A percentile compares a stretch with the other conserved stretches of the same genome.
phyloP scores from a whole-genome alignment of 2,329 filamentous ascomycete genomes.

The Allantophomopsis lycopodina region DNA sequence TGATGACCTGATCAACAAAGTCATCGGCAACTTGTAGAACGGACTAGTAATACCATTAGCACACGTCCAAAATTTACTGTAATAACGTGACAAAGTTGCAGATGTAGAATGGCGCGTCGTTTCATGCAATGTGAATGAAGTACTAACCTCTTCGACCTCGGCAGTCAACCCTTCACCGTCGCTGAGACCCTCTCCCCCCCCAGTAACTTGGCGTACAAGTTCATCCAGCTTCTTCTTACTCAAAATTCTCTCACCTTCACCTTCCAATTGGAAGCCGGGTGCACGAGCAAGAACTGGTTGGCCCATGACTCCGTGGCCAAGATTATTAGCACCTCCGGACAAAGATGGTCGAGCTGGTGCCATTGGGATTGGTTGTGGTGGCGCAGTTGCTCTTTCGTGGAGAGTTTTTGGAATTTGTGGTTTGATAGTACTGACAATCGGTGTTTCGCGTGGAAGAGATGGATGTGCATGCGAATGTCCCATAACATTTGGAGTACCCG shows the following conservation, averaged over 20 bases:
- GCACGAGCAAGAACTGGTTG: constrained; percentile 76
- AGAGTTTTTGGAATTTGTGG: constrained; percentile 50
- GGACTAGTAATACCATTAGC: constrained; percentile 35
- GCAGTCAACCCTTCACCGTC: constrained; percentile 71
- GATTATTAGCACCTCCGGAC: constrained; percentile 60
- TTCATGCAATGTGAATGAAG: constrained; percentile 2
- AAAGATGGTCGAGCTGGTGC: constrained; percentile 66
- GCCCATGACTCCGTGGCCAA: constrained; percentile 68
- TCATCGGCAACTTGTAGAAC: constrained; percentile 83
- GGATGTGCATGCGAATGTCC: constrained; percentile 15
- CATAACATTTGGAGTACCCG: constrained; percentile 14
- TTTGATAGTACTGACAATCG: constrained; percentile 15
- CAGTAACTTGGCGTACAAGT: constrained; percentile 84
- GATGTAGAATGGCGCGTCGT: too few relatives aligned
- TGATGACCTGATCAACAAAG: constrained; percentile 85
- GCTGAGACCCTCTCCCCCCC: constrained; percentile 57
- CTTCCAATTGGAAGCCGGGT: constrained; percentile 75
- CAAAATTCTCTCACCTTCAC: constrained; percentile 84
- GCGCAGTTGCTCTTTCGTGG: constrained; percentile 48
- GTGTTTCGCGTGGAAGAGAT: constrained; percentile 10
- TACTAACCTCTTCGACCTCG: constrained; percentile 83
- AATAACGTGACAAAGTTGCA: too few relatives aligned
- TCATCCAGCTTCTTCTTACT: constrained; percentile 97
- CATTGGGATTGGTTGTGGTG: constrained; percentile 65
- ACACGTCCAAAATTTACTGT: too few relatives aligned